Percentiles rank a stretch among this genome's conserved stretches.
These are phyloP conservation scores for Datura wrightii DNA, from an alignment of 257 asterid species.

Conservation along the genomic window DNA sequence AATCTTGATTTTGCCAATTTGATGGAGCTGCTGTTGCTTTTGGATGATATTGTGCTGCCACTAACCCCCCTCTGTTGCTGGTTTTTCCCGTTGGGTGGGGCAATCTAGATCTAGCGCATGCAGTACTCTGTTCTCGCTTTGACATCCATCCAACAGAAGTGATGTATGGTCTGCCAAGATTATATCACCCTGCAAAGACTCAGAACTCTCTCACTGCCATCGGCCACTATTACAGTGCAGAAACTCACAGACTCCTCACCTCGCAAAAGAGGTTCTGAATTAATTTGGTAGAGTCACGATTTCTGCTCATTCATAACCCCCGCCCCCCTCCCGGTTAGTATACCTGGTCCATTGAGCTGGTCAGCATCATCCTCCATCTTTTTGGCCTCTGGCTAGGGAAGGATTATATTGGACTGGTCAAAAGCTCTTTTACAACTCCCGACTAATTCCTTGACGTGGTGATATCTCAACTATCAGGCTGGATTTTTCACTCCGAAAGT, in stretches of 20 bases:
- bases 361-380: background rate
- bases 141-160: background rate
- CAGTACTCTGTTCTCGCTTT: background rate
- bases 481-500: background rate
- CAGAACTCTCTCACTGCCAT: background rate
- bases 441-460: background rate
- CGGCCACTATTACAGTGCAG: background rate
- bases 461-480: background rate
- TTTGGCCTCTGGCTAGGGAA: background rate
- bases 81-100: background rate
- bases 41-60: background rate
- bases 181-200: constrained; percentile 28
- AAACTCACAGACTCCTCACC: constrained; percentile 16
- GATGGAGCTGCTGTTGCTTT: background rate
- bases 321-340: no score
- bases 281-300: background rate
- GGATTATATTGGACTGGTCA: background rate
- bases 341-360: background rate
- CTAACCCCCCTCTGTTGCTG: background rate
- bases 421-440: background rate
- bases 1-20: background rate
- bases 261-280: background rate
- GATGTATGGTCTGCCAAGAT: constrained; percentile 17
- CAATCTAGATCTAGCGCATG: background rate
- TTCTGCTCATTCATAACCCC: background rate